Evolutionary conservation across 1,284 basidiomycete species (phyloP), one percentile per base, ranked within the genome.

Genomic region (Austropuccinia psidii): DNA sequence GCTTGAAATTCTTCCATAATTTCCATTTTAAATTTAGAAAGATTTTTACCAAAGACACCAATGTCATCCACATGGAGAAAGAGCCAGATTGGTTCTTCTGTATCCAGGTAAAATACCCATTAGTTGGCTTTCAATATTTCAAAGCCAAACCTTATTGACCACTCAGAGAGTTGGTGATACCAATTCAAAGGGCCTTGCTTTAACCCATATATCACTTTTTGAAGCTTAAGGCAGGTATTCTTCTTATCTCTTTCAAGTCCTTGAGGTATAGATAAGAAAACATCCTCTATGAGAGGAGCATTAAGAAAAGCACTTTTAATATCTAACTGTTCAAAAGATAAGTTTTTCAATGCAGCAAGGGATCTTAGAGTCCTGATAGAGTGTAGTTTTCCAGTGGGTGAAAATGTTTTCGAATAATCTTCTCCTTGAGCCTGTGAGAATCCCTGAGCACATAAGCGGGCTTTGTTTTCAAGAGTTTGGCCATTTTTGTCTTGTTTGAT

Each of bases 41-140:
- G n/a, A n/a, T n/a, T 35, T 6, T 37, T 35, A 33, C 57, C 57
- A 37, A 31, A 15, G 31, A 60, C 35, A 37, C 31, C 37, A 4
- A 60, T 8, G 29, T 60, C 57, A 37, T 60, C 57, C 29, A 60
- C 57, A 60, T 60, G 57, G 37, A 60, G 21, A 29, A 11, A 45
- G 37, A 60, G 21, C 9, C 29, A 33, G 35, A 31, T 31, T 9
- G 57, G 37, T 13, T 60, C 6, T 3, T 37, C 17, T 2, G 31
- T 21, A 9, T 8, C 6, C 21, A 31, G 27, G 5, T 21, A 33
- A 19, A 35, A 60, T 7, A 60, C 13, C 11, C 57, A 60, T 5
- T 24, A 7, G 37, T 60, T 33, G 8, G 57, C 9, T 9, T 11
- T 5, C 2, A 21, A 33, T 15, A 8, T 24, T 9, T 2, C 17